Conservation (phyloP, 2,329 filamentous ascomycete species). For the Colletotrichum higginsianum region DNA sequence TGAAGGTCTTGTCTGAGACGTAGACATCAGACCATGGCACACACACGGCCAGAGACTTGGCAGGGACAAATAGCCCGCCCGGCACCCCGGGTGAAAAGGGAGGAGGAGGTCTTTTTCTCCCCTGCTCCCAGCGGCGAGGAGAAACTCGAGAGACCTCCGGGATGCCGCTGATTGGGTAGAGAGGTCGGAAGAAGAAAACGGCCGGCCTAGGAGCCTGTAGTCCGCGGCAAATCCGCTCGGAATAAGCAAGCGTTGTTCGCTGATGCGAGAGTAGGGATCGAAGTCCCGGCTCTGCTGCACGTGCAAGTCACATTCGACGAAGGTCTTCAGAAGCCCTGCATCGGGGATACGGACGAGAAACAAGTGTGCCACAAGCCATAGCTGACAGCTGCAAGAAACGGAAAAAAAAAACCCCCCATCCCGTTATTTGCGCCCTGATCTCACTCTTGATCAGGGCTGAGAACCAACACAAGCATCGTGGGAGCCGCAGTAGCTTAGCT, state of each 20-base stretch:
- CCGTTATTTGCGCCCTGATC: too few relatives aligned
- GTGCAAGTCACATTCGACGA: slow-evolving; percentile 38
- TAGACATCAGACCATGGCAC: slow-evolving; percentile 24
- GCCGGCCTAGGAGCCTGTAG: slow-evolving; percentile 16
- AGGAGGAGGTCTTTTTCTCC: background rate
- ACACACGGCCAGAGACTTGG: slow-evolving; percentile 20
- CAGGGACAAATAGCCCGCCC: slow-evolving; percentile 16
- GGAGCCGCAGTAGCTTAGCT: slow-evolving; percentile 1
- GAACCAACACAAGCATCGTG: background rate
- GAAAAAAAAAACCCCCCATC: too few relatives aligned
- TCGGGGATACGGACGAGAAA: slow-evolving; percentile 7
- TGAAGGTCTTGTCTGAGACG: slow-evolving; percentile 32
- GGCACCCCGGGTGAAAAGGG: slow-evolving; percentile 16
- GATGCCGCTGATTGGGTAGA: slow-evolving; percentile 9
- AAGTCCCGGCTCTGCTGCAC: slow-evolving; percentile 8
- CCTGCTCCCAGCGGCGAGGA: slow-evolving; percentile 8
- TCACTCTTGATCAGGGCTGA: too few relatives aligned
- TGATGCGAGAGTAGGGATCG: background rate
- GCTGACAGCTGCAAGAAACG: too few relatives aligned
- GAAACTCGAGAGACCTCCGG: background rate
- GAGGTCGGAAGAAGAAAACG: slow-evolving; percentile 17
- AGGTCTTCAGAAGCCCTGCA: slow-evolving; percentile 38
- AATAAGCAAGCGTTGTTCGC: slow-evolving; percentile 33
- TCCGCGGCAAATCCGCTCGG: slow-evolving; percentile 1
- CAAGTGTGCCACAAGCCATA: background rate